phyloP scores from a whole-genome alignment of 805 yeast species.

The Wickerhamomyces ciferrii region DNA sequence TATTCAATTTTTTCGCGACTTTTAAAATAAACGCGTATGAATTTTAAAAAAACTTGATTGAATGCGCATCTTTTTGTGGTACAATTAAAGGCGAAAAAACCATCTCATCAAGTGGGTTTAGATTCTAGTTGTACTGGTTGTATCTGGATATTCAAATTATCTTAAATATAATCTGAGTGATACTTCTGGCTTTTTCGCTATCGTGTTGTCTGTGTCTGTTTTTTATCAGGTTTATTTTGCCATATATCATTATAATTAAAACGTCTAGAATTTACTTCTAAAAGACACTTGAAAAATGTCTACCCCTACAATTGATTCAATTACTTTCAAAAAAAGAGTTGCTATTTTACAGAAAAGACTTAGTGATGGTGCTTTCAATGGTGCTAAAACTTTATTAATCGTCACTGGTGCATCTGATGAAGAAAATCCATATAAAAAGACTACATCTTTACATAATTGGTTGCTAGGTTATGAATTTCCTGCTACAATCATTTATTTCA shows the following conservation, averaged over 20 bases:
- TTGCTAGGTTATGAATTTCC: conserved; percentile 92
- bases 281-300: conserved; percentile 44
- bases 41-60: not conserved
- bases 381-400: conserved; percentile 49
- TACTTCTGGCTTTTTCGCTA: too few species aligned
- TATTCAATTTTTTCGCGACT: not conserved
- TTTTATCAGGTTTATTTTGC: too few species aligned
- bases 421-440: conserved; percentile 84
- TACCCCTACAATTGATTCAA: conserved; percentile 51
- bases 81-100: too few species aligned
- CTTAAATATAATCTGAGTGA: too few species aligned
- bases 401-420: conserved; percentile 84
- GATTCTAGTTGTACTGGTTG: too few species aligned
- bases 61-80: not conserved
- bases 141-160: too few species aligned
- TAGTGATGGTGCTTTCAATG: conserved; percentile 25
- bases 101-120: too few species aligned
- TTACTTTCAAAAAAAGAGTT: conserved; percentile 48
- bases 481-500: conserved; percentile 72
- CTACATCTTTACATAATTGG: conserved; percentile 87
- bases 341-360: conserved; percentile 33
- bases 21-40: not conserved
- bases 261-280: too few species aligned
- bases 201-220: too few species aligned
- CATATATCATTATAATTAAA: too few species aligned